Percentiles rank a stretch among this genome's conserved stretches.
These are phyloP conservation scores for Peniophora sp. DNA, from an alignment of 1,284 basidiomycete species.

Conservation along the genomic window DNA sequence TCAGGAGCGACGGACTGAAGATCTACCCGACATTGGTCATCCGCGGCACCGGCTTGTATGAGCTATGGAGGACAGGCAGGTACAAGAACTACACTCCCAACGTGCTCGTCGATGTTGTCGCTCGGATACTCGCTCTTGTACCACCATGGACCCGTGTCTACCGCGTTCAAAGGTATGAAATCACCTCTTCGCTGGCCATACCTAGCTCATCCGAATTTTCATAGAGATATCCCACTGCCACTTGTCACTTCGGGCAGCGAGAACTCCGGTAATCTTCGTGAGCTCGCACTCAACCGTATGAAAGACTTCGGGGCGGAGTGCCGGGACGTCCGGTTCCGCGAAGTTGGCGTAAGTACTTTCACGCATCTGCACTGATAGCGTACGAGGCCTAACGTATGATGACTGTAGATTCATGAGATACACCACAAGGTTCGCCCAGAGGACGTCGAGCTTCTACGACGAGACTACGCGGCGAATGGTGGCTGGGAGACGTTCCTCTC, in stretches of 20 bases:
- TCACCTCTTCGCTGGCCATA: too few species aligned
- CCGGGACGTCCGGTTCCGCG: constrained; percentile 94
- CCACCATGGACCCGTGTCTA: constrained; percentile 99
- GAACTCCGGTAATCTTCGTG: constrained; percentile 94
- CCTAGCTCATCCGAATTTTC: background rate
- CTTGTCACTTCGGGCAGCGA: constrained; percentile 96
- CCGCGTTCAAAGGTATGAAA: constrained; percentile 87
- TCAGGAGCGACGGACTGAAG: constrained; percentile 95
- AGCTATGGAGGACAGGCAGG: constrained; percentile 92
- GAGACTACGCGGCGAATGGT: constrained; percentile 96
- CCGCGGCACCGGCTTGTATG: constrained; percentile 94
- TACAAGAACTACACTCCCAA: constrained; percentile 99
- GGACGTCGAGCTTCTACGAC: constrained; percentile 91
- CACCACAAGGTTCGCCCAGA: constrained; percentile 97
- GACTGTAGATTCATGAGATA: constrained; percentile 86
- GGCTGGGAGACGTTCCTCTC: constrained; percentile 99
- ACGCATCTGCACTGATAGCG: constrained; percentile 4
- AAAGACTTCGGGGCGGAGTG: constrained; percentile 98
- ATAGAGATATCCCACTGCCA: constrained; percentile 91
- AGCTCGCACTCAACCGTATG: constrained; percentile 95
- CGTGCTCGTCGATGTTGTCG: constrained; percentile 94
- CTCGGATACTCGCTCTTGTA: constrained; percentile 91
- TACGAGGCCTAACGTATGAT: constrained; percentile 2
- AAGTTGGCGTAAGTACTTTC: constrained; percentile 83
- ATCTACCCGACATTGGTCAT: constrained; percentile 99